These are phyloP conservation scores for Mortierella sp. DNA, from an alignment of 371 early-diverging fungal species.

Conservation along the genomic window DNA sequence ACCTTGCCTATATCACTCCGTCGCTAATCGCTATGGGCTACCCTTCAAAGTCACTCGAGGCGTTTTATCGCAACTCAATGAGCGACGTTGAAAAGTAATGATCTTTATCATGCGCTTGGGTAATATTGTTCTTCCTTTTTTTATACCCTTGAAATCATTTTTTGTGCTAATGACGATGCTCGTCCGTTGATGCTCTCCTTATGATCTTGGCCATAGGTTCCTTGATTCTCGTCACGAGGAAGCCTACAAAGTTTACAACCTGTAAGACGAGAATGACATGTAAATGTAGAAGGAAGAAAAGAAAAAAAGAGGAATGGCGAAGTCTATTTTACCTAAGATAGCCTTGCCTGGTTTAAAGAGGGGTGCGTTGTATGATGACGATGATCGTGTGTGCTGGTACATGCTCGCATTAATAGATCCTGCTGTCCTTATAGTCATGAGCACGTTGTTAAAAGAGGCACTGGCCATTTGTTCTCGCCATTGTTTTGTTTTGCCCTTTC, in stretches of 20 bases:
- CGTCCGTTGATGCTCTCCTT: slow-evolving; percentile 1
- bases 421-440: neutral
- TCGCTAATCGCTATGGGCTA: slow-evolving; percentile 79
- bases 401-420: neutral
- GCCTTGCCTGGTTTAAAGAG: too few species aligned
- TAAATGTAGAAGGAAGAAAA: neutral
- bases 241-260: slow-evolving; percentile 79
- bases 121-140: neutral
- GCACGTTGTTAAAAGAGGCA: neutral
- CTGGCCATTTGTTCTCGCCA: neutral
- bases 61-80: slow-evolving; percentile 74
- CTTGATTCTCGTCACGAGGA: slow-evolving; percentile 67
- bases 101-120: neutral
- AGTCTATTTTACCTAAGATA: neutral
- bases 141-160: neutral
- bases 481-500: neutral
- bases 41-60: slow-evolving; percentile 74
- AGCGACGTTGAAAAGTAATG: slow-evolving; percentile 70
- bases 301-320: neutral
- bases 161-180: neutral
- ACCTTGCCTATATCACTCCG: slow-evolving; percentile 76
- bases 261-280: slow-evolving; percentile 59
- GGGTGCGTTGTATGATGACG: too few species aligned
- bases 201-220: slow-evolving; percentile 59
- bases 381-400: neutral